phyloP scores from a whole-genome alignment of 306 rosid genomes.

The Cucumis hystrix region DNA sequence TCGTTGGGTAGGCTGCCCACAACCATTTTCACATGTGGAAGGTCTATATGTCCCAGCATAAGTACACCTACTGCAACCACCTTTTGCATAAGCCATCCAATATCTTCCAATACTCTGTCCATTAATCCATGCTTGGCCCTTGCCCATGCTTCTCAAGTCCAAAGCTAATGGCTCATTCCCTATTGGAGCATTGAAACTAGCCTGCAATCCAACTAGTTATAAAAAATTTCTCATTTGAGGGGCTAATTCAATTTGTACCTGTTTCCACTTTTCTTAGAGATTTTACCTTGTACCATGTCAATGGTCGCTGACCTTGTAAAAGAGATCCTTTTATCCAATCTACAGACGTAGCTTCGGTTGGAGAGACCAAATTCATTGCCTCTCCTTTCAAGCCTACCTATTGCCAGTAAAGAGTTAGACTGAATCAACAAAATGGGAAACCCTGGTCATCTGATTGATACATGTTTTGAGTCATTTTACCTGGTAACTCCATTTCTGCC shows the following conservation, averaged over 20 bases:
- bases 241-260: background rate
- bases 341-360: constrained; percentile 43
- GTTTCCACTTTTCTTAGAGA: background rate
- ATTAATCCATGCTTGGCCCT: constrained; percentile 97
- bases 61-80: constrained; percentile 49
- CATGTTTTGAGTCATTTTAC: constrained; percentile 19
- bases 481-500: constrained; percentile 88
- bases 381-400: constrained; percentile 92
- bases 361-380: constrained; percentile 58
- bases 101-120: constrained; percentile 94
- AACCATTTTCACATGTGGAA: constrained; percentile 50
- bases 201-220: constrained; percentile 30
- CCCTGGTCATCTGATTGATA: background rate
- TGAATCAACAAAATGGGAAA: background rate
- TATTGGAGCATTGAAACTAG: constrained; percentile 60
- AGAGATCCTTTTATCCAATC: constrained; percentile 58
- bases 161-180: constrained; percentile 74
- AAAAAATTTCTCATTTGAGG: background rate
- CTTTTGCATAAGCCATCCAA: constrained; percentile 84
- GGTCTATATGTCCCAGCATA: constrained; percentile 64
- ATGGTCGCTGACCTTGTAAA: constrained; percentile 28
- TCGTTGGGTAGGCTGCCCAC: constrained; percentile 86
- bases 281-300: constrained; percentile 85
- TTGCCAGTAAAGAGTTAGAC: constrained; percentile 5
- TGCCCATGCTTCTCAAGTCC: constrained; percentile 86